A percentile compares a stretch with the other conserved stretches of the same genome.
Conservation (phyloP, 2,329 filamentous ascomycete genomes). For the Boeremia lycopersici region DNA sequence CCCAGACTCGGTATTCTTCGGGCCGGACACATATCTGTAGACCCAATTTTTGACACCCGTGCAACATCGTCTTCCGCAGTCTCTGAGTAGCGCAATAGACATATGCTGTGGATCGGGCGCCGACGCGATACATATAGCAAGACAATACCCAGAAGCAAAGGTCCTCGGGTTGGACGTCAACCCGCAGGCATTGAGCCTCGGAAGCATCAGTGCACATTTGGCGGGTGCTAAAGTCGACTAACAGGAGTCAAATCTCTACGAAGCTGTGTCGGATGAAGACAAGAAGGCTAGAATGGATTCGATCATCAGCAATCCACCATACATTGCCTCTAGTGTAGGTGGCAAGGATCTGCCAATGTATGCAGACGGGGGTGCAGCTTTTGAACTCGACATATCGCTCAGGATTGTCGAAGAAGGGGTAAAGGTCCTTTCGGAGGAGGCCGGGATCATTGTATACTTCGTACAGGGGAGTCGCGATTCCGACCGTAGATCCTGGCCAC, state of each 20-base stretch:
- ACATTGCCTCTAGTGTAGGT: constrained; percentile 29
- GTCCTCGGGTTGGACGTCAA: constrained; percentile 30
- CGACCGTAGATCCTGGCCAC: constrained; percentile 19
- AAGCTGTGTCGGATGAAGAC: constrained; percentile 16
- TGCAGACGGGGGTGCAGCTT: constrained; percentile 31
- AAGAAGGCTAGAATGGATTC: constrained; percentile 22
- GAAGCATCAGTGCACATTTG: constrained; percentile 24
- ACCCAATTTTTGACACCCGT: constrained; percentile 23
- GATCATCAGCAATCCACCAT: constrained; percentile 34
- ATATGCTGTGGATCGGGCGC: constrained; percentile 34
- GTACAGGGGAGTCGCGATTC: constrained; percentile 32
- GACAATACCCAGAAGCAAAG: constrained; percentile 23
- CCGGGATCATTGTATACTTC: constrained; percentile 29
- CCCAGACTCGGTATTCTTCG: constrained; percentile 31
- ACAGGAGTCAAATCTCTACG: constrained; percentile 28
- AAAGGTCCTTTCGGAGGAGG: constrained; percentile 20
- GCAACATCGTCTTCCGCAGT: constrained; percentile 13
- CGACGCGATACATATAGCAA: constrained; percentile 33
- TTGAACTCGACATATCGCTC: constrained; percentile 29
- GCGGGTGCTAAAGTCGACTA: constrained; percentile 21
- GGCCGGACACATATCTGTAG: constrained; percentile 34
- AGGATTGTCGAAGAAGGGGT: constrained; percentile 29
- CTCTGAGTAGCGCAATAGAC: constrained; percentile 23
- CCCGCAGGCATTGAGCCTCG: constrained; percentile 24
- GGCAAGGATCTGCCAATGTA: constrained; percentile 32